Percentiles rank a stretch among this genome's conserved stretches.
phyloP scores from a whole-genome alignment of 345 rosid species.

The Orychophragmus violaceus region DNA sequence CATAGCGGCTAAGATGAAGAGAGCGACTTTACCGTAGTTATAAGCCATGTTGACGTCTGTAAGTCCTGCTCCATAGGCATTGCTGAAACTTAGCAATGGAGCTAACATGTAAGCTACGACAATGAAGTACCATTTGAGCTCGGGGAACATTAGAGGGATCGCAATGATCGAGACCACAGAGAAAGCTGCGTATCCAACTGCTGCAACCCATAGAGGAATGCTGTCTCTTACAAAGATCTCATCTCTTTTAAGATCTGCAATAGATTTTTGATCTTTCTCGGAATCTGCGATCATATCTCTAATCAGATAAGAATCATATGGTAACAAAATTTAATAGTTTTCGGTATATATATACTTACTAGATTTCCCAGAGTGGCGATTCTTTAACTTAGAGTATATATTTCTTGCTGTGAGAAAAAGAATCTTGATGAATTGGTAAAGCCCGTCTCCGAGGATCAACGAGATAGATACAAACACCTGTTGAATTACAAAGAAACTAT shows the following conservation, averaged over 20 bases:
- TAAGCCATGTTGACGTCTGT: conserved; percentile 54
- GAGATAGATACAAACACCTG: conserved; percentile 87
- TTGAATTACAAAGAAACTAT: background rate
- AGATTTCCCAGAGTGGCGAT: conserved; percentile 25
- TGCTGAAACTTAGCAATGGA: conserved; percentile 43
- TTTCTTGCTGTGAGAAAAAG: conserved; percentile 46
- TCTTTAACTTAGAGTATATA: conserved; percentile 37
- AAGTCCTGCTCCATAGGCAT: conserved; percentile 53
- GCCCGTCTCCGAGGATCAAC: conserved; percentile 83
- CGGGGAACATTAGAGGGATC: conserved; percentile 42
- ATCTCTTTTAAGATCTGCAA: conserved; percentile 28
- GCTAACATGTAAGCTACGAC: conserved; percentile 44
- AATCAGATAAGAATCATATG: background rate
- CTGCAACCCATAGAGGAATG: conserved; percentile 50
- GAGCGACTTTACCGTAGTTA: conserved; percentile 48
- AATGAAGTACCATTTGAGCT: conserved; percentile 47
- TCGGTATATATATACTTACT: conserved; percentile 30
- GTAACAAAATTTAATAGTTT: background rate
- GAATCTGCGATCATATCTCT: conserved; percentile 15
- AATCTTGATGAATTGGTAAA: conserved; percentile 85
- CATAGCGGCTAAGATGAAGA: conserved; percentile 47
- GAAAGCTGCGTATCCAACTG: conserved; percentile 33
- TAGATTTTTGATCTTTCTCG: conserved; percentile 10
- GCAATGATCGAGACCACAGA: conserved; percentile 36
- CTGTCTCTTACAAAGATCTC: conserved; percentile 44